Base-by-base conservation (phyloP, 179 eudicot species). In the Beta macrorhiza region DNA sequence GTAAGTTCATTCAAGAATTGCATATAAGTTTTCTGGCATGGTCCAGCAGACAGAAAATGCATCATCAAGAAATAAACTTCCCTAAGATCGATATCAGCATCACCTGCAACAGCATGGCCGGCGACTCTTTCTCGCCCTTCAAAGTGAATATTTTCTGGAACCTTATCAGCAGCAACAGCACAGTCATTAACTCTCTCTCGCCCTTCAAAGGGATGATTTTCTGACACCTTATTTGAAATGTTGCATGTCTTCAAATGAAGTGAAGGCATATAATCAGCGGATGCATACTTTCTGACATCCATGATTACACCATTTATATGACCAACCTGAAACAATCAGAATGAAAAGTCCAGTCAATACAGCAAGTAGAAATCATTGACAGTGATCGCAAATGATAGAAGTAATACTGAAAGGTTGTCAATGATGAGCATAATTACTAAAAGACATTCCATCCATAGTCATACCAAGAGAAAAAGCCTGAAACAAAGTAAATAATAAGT, bases 11-110 rank as follows among this genome's bases (percentile, higher is more conserved):
- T 90, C 83, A 84, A 78, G 32, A 96, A 79, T 56, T 89, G 97
- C 59, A 70, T 68, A 86, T 88, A 88, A 59, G 97, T 88, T 84
- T 84, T 90, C 77, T 89, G 92, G 85, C 97, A 96, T 63, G 99
- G 99, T 67, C 99, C 98, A 79, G 87, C 72, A 3, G 98, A 92
- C 75, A 96, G 88, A 85, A 92, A 96, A 83, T 94, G 99, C 92
- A 92, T 81, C 37, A 96, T 86, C 88, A 96, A 78, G 77, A 96
- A 94, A 84, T 96, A 96, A 74, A 96, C 89, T 89, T 96, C 99
- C 72, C 94, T 88, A 55, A 87, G 87, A 81, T 96, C 98, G 76
- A 96, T 82, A 87, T 95, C 94, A 79, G 88, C 85, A 86, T 93
- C 92, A 78, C 82, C 82, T 74, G 52, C 68, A 80, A 83, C 82